phyloP scores from a whole-genome alignment of 192 early-diverging fungal species.

The Coemansia sp. region DNA sequence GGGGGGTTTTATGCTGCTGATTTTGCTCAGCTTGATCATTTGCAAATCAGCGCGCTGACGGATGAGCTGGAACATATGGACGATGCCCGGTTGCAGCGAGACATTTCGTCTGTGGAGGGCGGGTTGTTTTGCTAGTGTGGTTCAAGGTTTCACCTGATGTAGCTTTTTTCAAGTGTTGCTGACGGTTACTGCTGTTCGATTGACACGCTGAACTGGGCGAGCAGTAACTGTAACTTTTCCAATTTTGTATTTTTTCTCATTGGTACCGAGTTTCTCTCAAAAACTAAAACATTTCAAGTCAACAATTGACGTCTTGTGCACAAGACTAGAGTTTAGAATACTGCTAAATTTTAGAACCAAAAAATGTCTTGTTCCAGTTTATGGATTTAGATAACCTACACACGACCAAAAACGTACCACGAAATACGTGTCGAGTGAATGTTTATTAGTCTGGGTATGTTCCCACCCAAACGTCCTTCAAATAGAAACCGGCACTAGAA shows the following conservation, averaged over 20 bases:
- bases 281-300: background rate
- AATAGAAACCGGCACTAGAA: background rate
- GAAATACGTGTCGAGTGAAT: background rate
- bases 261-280: background rate
- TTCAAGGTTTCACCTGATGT: background rate
- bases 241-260: background rate
- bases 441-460: background rate
- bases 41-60: slow-evolving; percentile 8
- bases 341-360: background rate
- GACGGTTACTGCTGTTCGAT: background rate
- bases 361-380: background rate
- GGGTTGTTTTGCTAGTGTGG: background rate
- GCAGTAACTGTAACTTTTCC: background rate
- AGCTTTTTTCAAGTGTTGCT: background rate
- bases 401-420: background rate
- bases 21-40: slow-evolving; percentile 29
- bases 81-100: slow-evolving; percentile 32
- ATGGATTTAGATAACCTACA: background rate
- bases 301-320: background rate
- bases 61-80: slow-evolving; percentile 21
- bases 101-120: slow-evolving; percentile 26
- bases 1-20: slow-evolving; percentile 19
- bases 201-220: background rate
- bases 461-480: background rate
- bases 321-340: background rate